A percentile compares a stretch with the other conserved stretches of the same genome.
Evolutionary conservation across 2,329 filamentous ascomycete species (phyloP).

Genomic region (Penicillium expansum): DNA sequence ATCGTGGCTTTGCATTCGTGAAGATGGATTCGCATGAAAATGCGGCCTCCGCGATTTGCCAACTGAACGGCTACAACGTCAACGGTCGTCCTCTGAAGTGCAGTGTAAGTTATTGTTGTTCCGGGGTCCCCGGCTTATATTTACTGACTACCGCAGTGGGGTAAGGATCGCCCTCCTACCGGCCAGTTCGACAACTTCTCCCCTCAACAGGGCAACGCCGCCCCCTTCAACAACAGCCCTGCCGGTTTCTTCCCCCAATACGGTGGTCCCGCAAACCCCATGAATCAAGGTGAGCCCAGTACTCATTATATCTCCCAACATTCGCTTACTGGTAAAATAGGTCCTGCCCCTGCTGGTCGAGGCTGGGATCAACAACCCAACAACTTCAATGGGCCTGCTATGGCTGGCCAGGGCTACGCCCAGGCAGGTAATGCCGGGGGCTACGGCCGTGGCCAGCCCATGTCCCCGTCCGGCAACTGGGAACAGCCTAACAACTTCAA

Average conservation of each 20-base stretch:
- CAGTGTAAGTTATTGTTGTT: slow-evolving; percentile 69
- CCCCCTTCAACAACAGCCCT: slow-evolving; percentile 68
- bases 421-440: slow-evolving; percentile 74
- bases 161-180: slow-evolving; percentile 93
- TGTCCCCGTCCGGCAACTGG: slow-evolving; percentile 51
- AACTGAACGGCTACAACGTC: slow-evolving; percentile 96
- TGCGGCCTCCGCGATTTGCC: slow-evolving; percentile 96
- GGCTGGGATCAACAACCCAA: slow-evolving; percentile 57
- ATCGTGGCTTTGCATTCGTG: slow-evolving; percentile 96
- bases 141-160: slow-evolving; percentile 66
- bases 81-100: slow-evolving; percentile 97
- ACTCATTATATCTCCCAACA: slow-evolving; percentile 5
- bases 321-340: slow-evolving; percentile 32
- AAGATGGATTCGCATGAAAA: slow-evolving; percentile 99
- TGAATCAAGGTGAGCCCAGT: slow-evolving; percentile 55
- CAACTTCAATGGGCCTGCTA: slow-evolving; percentile 42
- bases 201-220: slow-evolving; percentile 68
- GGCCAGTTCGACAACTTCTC: slow-evolving; percentile 79
- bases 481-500: slow-evolving; percentile 57
- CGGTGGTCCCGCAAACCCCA: slow-evolving; percentile 64
- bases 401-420: slow-evolving; percentile 54
- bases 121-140: slow-evolving; percentile 23
- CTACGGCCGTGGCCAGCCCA: slow-evolving; percentile 71
- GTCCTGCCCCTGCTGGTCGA: slow-evolving; percentile 58
- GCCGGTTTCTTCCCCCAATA: slow-evolving; percentile 93